Evolutionary conservation across 169 alveolate genomes (phyloP).

Genomic region (Cryptosporidium meleagridis): DNA sequence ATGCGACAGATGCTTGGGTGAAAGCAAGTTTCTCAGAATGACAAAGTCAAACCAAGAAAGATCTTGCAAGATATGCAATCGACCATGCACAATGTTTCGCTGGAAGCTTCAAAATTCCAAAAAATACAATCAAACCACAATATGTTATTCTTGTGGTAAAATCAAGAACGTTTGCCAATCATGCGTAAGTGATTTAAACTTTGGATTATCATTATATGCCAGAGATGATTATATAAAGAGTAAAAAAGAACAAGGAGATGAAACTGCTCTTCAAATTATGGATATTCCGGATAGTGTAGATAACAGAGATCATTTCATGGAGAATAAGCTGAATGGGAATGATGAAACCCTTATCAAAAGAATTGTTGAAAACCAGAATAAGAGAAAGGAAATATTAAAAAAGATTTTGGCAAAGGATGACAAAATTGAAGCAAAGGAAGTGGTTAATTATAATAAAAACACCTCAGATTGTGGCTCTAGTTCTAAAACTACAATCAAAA

Average conservation of each 20-base stretch:
- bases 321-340: conserved; percentile 42
- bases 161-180: conserved; percentile 98
- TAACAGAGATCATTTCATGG: conserved; percentile 80
- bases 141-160: conserved; percentile 97
- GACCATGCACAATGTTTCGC: conserved; percentile 97
- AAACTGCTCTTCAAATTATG: conserved; percentile 71
- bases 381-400: conserved; percentile 21
- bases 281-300: conserved; percentile 83
- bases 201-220: conserved; percentile 96
- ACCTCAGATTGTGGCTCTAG: background rate
- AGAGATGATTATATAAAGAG: conserved; percentile 88
- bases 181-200: conserved; percentile 96
- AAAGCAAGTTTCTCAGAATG: conserved; percentile 96
- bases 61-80: conserved; percentile 96
- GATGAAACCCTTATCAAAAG: conserved; percentile 4
- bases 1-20: conserved; percentile 98
- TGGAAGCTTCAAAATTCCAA: conserved; percentile 97
- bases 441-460: background rate
- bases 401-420: conserved; percentile 4
- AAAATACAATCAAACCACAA: conserved; percentile 95
- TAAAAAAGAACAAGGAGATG: conserved; percentile 77
- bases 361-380: conserved; percentile 13
- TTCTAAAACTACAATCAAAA: conserved; percentile 16
- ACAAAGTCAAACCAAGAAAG: conserved; percentile 92
- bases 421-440: background rate